These are phyloP conservation scores for Bisporella sp. DNA, from an alignment of 2,329 filamentous ascomycete species.

Conservation along the genomic window DNA sequence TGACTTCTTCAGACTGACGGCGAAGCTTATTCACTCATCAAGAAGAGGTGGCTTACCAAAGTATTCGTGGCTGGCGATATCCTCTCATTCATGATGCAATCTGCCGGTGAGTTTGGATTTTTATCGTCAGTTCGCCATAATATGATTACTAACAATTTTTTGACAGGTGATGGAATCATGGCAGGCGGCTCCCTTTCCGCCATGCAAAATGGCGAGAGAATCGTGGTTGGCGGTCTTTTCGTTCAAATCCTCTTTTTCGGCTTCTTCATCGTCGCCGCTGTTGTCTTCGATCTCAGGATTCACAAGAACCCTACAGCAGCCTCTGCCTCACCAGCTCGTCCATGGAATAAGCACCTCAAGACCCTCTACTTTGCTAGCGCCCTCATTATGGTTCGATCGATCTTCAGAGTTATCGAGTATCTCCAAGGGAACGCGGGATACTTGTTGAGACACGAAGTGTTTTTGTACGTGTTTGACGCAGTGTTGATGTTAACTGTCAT, in stretches of 20 bases:
- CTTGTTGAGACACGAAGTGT: conserved; percentile 34
- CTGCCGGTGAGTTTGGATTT: no score
- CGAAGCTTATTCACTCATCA: conserved; percentile 30
- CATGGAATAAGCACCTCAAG: neutral
- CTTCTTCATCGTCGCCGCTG: neutral
- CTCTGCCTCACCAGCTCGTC: neutral
- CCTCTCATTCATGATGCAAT: conserved; percentile 34
- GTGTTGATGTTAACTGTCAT: conserved; percentile 32
- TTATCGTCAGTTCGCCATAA: no score
- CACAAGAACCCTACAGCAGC: neutral
- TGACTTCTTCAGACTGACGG: no score
- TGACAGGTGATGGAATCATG: no score
- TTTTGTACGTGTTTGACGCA: conserved; percentile 35
- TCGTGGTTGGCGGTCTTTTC: neutral
- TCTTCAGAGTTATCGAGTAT: neutral
- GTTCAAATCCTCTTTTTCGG: neutral
- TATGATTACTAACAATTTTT: no score
- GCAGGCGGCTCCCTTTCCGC: conserved; percentile 17
- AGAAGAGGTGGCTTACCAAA: conserved; percentile 33
- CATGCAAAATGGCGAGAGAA: neutral
- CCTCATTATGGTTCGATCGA: neutral
- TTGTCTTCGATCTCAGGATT: neutral
- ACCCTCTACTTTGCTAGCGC: neutral
- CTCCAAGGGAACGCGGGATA: conserved; percentile 33
- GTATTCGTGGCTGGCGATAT: conserved; percentile 38